These are phyloP conservation scores for Ogataea corticis DNA, from an alignment of 805 yeast genomes.

Conservation along the genomic window DNA sequence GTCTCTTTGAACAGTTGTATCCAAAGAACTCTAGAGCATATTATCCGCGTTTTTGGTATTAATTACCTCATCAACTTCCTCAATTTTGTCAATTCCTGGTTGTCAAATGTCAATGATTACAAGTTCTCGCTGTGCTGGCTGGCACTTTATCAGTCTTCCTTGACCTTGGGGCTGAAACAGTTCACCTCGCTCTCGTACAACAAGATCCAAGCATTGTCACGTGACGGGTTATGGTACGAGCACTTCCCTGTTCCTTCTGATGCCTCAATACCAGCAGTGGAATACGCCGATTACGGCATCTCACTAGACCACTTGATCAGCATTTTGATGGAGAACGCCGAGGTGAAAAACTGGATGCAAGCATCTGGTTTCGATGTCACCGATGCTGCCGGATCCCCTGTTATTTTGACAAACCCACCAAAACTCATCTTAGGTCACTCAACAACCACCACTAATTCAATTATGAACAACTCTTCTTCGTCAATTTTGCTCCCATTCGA, in stretches of 20 bases:
- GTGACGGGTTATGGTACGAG: conserved; percentile 20
- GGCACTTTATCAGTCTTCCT: conserved; percentile 15
- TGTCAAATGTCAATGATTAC: conserved; percentile 15
- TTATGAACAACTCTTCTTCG: conserved; percentile 19
- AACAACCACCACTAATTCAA: conserved; percentile 24
- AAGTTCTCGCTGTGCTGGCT: conserved; percentile 22
- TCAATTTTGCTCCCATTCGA: conserved; percentile 16
- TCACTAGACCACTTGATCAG: conserved; percentile 7
- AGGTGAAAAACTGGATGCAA: conserved; percentile 17
- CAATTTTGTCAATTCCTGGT: conserved; percentile 24
- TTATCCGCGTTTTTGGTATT: conserved; percentile 25
- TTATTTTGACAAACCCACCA: conserved; percentile 18
- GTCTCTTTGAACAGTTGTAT: conserved; percentile 27
- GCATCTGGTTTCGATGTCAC: conserved; percentile 13
- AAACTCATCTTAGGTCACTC: conserved; percentile 18
- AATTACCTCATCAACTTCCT: conserved; percentile 28
- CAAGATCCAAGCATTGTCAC: conserved; percentile 11
- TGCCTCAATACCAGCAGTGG: background rate
- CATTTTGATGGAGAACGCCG: conserved; percentile 9
- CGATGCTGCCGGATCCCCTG: conserved; percentile 9
- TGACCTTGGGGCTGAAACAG: conserved; percentile 8
- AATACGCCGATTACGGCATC: background rate
- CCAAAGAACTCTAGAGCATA: conserved; percentile 25
- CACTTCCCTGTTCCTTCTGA: conserved; percentile 12
- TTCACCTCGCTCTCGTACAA: conserved; percentile 9